Evolutionary conservation across 2,329 filamentous ascomycete genomes (phyloP).

Genomic region (Xylariaceae sp.): DNA sequence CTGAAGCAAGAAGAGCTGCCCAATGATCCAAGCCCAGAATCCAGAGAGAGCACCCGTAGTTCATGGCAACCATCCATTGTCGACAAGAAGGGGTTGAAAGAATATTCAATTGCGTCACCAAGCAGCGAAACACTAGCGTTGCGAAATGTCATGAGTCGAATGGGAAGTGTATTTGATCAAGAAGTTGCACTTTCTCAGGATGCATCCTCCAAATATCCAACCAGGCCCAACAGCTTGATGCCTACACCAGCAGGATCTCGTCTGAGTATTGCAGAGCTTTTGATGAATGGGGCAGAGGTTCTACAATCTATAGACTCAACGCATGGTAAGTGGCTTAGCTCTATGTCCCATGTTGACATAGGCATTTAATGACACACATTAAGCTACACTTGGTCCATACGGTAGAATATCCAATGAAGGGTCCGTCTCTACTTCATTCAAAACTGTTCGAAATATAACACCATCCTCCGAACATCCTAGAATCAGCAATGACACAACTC

Average conservation of each 20-base stretch:
- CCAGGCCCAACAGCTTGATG: slow-evolving; percentile 22
- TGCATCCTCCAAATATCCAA: slow-evolving; percentile 26
- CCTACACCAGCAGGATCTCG: slow-evolving; percentile 19
- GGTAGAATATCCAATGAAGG: slow-evolving; percentile 18
- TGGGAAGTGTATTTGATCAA: slow-evolving; percentile 3
- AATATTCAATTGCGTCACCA: background rate
- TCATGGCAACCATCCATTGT: background rate
- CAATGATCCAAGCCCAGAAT: background rate
- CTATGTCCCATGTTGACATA: no score
- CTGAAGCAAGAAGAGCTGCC: background rate
- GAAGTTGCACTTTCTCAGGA: slow-evolving; percentile 20
- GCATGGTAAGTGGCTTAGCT: no score
- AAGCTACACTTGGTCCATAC: slow-evolving; percentile 19
- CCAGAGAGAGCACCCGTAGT: background rate
- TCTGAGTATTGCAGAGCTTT: slow-evolving; percentile 16
- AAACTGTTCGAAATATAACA: slow-evolving; percentile 23
- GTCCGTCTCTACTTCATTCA: slow-evolving; percentile 28
- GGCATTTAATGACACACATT: background rate
- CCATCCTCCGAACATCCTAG: slow-evolving; percentile 14
- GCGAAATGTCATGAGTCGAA: slow-evolving; percentile 3
- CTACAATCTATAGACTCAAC: no score
- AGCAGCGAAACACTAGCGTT: slow-evolving; percentile 10
- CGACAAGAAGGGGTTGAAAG: background rate
- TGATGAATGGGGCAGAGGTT: no score
- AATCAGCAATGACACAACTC: slow-evolving; percentile 5